Evolutionary conservation across 192 early-diverging fungal genomes (phyloP), one percentile per base, ranked within the genome.

Genomic region (Lunasporangiospora selenospora): DNA sequence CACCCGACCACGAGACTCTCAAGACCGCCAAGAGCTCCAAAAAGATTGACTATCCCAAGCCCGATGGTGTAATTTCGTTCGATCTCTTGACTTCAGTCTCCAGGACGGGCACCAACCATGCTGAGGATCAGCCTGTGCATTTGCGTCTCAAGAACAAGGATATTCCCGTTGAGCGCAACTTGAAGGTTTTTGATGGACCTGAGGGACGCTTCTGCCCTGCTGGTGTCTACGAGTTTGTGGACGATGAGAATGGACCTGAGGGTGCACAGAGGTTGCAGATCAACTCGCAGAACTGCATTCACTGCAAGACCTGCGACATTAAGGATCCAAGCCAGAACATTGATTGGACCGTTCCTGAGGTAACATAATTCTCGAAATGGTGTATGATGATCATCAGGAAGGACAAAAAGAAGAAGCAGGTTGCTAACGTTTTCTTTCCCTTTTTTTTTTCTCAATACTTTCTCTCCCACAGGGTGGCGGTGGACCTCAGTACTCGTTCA

Each of bases 301-400:
- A 99, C 78, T 99, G 97, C 90, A 99, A 99, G 85, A 99, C 97
- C 1, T 99, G 97, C 65, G 96, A 99, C 75, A 99, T 99, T 75
- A 99, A 99, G 79, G 97, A 99, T 76, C 96, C 96, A 21, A 89
- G 92, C 32, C 97, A 99, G 80, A 98, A 99, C 77, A 98, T 99
- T 80, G 90, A 98, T 77, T 99, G 97, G 97, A 92, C 92, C 16
- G 93, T 95, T 18, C 96, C 97, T 34, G n/a, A n/a, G n/a, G n/a
- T n/a, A n/a, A n/a, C n/a, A n/a, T n/a, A n/a, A n/a, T n/a, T n/a
- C n/a, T n/a, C n/a, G n/a, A n/a, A n/a, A n/a, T n/a, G n/a, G n/a
- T n/a, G n/a, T n/a, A n/a, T n/a, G n/a, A n/a, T n/a, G n/a, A n/a
- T n/a, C n/a, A n/a, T n/a, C n/a, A n/a, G n/a, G n/a, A n/a, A n/a